A percentile compares a stretch with the other conserved stretches of the same genome.
Evolutionary conservation across 2,329 filamentous ascomycete genomes (phyloP).

Genomic region (Bipolaris sorokiniana): DNA sequence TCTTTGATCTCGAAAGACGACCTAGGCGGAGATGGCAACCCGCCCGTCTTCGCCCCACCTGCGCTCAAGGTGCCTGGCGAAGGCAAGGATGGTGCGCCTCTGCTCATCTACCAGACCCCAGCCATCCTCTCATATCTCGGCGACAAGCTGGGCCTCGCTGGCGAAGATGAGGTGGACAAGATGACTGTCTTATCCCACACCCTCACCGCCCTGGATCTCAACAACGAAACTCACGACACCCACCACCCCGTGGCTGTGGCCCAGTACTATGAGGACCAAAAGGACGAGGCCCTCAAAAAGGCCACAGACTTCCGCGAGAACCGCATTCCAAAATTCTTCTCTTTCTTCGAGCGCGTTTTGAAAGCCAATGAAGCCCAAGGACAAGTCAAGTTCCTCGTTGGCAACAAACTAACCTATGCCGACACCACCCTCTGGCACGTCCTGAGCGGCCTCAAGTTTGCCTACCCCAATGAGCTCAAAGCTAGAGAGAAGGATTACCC

Average conservation of each 20-base stretch:
- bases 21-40: slow-evolving; percentile 62
- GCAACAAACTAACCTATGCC: slow-evolving; percentile 69
- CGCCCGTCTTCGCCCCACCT: slow-evolving; percentile 71
- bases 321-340: slow-evolving; percentile 74
- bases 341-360: slow-evolving; percentile 72
- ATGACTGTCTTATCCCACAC: slow-evolving; percentile 68
- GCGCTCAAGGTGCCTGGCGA: slow-evolving; percentile 62
- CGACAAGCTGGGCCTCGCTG: slow-evolving; percentile 63
- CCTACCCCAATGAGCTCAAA: slow-evolving; percentile 72
- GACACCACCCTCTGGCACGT: slow-evolving; percentile 78
- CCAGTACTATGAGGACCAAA: slow-evolving; percentile 77
- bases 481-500: slow-evolving; percentile 64
- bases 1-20: slow-evolving; percentile 54
- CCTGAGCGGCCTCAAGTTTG: slow-evolving; percentile 61
- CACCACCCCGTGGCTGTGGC: slow-evolving; percentile 71
- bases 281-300: slow-evolving; percentile 65
- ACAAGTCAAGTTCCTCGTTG: slow-evolving; percentile 69
- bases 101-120: slow-evolving; percentile 71
- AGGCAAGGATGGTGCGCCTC: slow-evolving; percentile 58
- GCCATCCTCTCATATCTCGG: slow-evolving; percentile 77
- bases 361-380: slow-evolving; percentile 62
- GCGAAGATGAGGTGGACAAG: slow-evolving; percentile 56
- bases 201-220: slow-evolving; percentile 74
- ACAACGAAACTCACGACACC: slow-evolving; percentile 74
- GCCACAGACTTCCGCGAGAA: slow-evolving; percentile 64